Evolutionary conservation across 495 filamentous ascomycete species (phyloP), one percentile per base, ranked within the genome.

Genomic region (Eremomyces bilateralis): DNA sequence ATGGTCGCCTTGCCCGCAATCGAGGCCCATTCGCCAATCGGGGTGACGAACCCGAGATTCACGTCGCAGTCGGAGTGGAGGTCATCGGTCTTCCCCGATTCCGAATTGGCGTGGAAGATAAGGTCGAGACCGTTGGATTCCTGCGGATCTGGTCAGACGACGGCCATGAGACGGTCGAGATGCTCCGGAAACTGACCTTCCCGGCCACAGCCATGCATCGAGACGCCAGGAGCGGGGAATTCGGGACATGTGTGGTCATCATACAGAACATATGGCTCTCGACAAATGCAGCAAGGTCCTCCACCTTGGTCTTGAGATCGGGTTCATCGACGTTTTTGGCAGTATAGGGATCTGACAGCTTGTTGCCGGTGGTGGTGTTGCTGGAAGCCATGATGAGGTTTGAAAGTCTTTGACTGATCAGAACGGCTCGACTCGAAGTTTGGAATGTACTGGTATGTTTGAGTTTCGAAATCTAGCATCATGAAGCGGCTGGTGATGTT

Each of bases 51-150:
- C 33, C 71, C 69, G 50, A 93, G 67, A 61, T 93, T 93, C 51
- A 76, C 67, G 52, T 83, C 69, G 0, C 71, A 63, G 13, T 58
- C 56, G 31, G 63, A 56, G 8, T 27, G 6, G 12, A 95, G 65
- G 49, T 93, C 83, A 55, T 80, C 65, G 10, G 81, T 84, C 60
- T 95, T 93, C 54, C 80, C 77, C 22, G 80, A 83, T 52, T 88
- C 79, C 39, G 80, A 81, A 61, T 93, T 93, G 43, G 82, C 80
- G 60, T 88, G 74, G 67, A 95, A 93, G 55, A 91, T 64, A 31
- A 91, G 69, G 53, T 93, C 83, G 33, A 90, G 66, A 46, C 75
- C 76, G 42, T 72, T 70, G 42, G 63, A 63, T 56, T 88, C 74
- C 79, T 84, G 33, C 8, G 8, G 6, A n/a, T n/a, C n/a, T n/a